Conservation (phyloP, 768 basidiomycete species). For the Pisolithus microcarpus region DNA sequence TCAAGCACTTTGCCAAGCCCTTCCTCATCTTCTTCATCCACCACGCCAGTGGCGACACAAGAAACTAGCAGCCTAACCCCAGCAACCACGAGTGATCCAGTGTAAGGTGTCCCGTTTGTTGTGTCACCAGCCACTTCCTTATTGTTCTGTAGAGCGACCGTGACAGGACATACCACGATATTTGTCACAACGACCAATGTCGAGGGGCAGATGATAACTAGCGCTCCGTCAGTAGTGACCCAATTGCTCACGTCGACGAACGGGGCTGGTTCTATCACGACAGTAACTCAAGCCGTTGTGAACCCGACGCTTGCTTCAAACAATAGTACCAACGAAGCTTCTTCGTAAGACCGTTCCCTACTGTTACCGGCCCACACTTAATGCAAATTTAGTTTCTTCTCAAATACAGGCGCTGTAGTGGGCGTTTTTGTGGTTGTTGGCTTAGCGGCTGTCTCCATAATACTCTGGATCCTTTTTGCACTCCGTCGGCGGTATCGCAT, state of each 20-base stretch:
- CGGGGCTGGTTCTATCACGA: constrained; percentile 44
- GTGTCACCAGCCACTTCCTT: constrained; percentile 10
- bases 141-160: constrained; percentile 40
- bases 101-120: constrained; percentile 17
- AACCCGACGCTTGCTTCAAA: constrained; percentile 66
- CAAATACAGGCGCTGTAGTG: constrained; percentile 82
- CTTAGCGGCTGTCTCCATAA: constrained; percentile 61
- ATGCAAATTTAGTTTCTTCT: constrained; percentile 61
- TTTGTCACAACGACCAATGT: constrained; percentile 56
- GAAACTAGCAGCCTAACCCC: constrained; percentile 4
- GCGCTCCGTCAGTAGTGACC: constrained; percentile 53
- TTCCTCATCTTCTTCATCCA: constrained; percentile 5
- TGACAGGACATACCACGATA: constrained; percentile 40
- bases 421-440: constrained; percentile 90
- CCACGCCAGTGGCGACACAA: neutral
- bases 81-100: constrained; percentile 9
- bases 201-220: constrained; percentile 40
- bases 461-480: constrained; percentile 66
- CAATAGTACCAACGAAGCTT: constrained; percentile 31
- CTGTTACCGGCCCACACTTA: constrained; percentile 2
- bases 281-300: constrained; percentile 55
- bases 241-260: constrained; percentile 47
- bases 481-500: constrained; percentile 58
- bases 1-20: constrained; percentile 11
- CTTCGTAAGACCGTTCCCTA: constrained; percentile 41